Base-by-base conservation (phyloP, 306 rosid species). In the Acacia acuminata region DNA sequence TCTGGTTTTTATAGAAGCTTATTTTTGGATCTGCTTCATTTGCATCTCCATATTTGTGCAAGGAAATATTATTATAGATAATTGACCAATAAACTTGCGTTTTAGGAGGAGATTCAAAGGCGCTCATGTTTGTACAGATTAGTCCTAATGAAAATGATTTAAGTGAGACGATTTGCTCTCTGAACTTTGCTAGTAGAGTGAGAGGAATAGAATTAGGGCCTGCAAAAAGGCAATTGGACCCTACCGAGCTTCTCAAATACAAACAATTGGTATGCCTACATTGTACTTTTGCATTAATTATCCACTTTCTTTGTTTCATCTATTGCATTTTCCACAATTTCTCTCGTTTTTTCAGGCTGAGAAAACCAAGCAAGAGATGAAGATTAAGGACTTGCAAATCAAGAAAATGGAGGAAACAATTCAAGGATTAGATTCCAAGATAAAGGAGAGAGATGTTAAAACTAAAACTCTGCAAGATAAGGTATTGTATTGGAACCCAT, bases 111-210 rank as follows among this genome's bases (percentile, higher is more conserved):
- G 98, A 96, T 83, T 96, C 98, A 1, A 96, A 96, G 90, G 87
- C 99, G 17, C 97, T 96, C 67, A 96, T 96, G 99, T 91, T 96
- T 88, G 91, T 96, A 75, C 99, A 96, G 81, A 94, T 96, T 73
- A 96, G 98, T 85, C 99, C 99, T 45, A 96, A 94, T 40, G 97
- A 96, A 86, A 90, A 78, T 8, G 99, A 96, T 78, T 89, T 96
- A 88, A 81, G 97, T 19, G 99, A 96, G 94, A 92, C 98, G 30
- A 89, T 96, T 75, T 96, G 98, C 91, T 96, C 99, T 70, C 83
- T 96, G 58, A 96, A 94, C 94, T 96, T 96, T 58, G 99, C 98
- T 64, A 96, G 97, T 79, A 92, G 99, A 89, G 99, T 92, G 51
- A 87, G 94, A 81, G 99, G 99, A 87, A 89, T 94, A 76, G 99